Base-by-base conservation (phyloP, 768 basidiomycete species). In the Glaciozyma antarctica region DNA sequence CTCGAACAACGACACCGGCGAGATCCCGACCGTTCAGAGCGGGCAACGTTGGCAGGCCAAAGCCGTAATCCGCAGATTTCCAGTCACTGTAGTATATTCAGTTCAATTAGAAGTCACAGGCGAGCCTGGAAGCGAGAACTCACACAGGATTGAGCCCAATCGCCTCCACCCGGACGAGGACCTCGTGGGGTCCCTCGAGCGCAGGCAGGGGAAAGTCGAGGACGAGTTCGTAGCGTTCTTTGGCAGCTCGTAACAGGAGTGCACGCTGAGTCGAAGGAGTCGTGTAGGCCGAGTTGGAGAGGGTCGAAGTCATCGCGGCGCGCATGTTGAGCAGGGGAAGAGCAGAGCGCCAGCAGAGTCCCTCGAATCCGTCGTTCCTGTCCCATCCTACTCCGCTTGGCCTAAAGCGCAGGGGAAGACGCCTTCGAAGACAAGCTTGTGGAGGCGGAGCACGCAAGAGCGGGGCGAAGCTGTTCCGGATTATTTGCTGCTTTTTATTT, bases 131-230 rank as follows among this genome's bases (percentile, higher is more conserved):
- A 41, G 17, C n/a, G 32, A 13, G 34, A n/a, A 32, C 62, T 38
- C 13, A 58, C 62, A 63, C 55, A 17, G 62, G 62, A 48, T 63
- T 63, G 12, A 63, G 48, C 3, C 62, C 62, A 13, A 63, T 58
- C 3, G 62, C 62, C 17, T 63, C 62, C 47, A 63, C 26, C 0
- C 56, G 55, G 15, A 63, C 48, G 47, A 63, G 56, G 10, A 57
- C 55, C 51, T 63, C 62, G 17, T 63, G 56, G 15, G 44, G 52
- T 21, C 24, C 38, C 28, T 58, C 19, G n/a, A 63, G 47, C 22
- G 28, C 15, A 12, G 62, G 62, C 2, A 63, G 22, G 3, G 62
- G 62, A n/a, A 51, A 44, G n/a, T 57, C 53, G 53, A 44, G 49
- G 13, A 34, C 44, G 56, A 63, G 45, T 22, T 57, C 13, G 48